Conservation (phyloP, 2,329 filamentous ascomycete genomes). For the Trichophyton rubrum region DNA sequence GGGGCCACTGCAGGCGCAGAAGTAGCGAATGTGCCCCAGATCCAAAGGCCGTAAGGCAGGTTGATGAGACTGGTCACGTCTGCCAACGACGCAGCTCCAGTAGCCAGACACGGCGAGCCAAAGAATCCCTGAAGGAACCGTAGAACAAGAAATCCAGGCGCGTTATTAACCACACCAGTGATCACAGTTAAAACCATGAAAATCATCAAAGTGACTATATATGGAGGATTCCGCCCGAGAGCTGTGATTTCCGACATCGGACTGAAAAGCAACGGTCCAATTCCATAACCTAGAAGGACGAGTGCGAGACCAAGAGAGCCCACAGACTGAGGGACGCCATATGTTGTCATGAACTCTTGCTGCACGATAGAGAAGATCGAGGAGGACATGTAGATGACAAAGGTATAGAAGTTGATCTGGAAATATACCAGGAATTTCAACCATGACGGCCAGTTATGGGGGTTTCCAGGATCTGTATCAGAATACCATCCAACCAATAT, state of each 20-base stretch:
- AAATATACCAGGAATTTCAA: not conserved
- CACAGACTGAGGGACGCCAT: not conserved
- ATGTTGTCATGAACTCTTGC: not conserved
- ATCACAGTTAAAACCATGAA: constrained; percentile 13
- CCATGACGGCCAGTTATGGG: not conserved
- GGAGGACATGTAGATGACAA: constrained; percentile 1
- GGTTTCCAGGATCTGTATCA: not conserved
- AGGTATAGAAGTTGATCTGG: not conserved
- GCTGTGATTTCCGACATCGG: constrained; percentile 10
- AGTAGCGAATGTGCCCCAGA: not conserved
- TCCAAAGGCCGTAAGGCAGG: constrained; percentile 17
- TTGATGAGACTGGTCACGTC: not conserved
- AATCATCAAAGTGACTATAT: constrained; percentile 8
- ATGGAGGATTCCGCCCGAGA: constrained; percentile 11
- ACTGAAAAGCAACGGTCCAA: constrained; percentile 12
- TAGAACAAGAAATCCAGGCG: constrained; percentile 10
- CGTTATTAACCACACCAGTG: constrained; percentile 10
- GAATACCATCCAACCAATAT: not conserved
- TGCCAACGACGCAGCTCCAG: constrained; percentile 6
- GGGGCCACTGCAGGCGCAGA: not conserved
- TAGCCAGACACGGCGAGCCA: constrained; percentile 2
- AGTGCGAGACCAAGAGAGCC: constrained; percentile 48
- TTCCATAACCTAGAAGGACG: constrained; percentile 46
- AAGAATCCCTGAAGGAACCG: constrained; percentile 10
- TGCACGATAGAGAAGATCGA: not conserved